Conservation (phyloP, 2,329 filamentous ascomycete species). For the Metarhizium rileyi region DNA sequence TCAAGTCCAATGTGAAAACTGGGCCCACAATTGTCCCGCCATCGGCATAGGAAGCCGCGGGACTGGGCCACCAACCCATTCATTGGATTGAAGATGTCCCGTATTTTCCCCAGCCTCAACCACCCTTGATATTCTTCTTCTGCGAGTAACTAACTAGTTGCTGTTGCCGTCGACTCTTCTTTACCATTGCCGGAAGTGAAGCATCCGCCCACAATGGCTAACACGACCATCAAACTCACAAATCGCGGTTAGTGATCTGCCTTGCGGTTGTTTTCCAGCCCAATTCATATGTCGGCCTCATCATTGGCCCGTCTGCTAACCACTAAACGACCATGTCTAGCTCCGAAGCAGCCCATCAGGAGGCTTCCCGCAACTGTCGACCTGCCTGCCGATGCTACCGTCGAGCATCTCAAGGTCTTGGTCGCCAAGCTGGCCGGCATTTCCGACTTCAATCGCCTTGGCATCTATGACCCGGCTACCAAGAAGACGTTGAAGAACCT, state of each 20-base stretch:
- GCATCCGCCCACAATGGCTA: conserved; percentile 5
- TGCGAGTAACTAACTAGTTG: no score
- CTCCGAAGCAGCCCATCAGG: conserved; percentile 41
- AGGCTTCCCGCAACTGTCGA: conserved; percentile 43
- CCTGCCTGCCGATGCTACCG: conserved; percentile 39
- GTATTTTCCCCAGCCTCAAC: no score
- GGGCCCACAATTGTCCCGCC: no score
- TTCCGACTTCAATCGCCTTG: conserved; percentile 50
- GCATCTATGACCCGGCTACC: conserved; percentile 49
- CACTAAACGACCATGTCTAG: conserved; percentile 15
- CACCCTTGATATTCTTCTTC: no score
- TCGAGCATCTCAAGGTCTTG: conserved; percentile 49
- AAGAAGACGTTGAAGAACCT: conserved; percentile 56
- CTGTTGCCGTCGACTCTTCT: not conserved
- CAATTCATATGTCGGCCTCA: no score
- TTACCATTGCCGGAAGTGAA: not conserved
- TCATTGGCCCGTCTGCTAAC: conserved; percentile 3
- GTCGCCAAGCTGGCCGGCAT: conserved; percentile 43
- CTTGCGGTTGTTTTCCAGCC: not conserved
- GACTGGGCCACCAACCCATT: no score
- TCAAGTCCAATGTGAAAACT: no score
- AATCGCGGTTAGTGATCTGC: conserved; percentile 12
- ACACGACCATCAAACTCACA: conserved; percentile 12
- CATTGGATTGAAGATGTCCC: no score
- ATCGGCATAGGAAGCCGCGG: no score